Evolutionary conservation across 306 rosid species (phyloP).

Genomic region (Calophaca sinica): DNA sequence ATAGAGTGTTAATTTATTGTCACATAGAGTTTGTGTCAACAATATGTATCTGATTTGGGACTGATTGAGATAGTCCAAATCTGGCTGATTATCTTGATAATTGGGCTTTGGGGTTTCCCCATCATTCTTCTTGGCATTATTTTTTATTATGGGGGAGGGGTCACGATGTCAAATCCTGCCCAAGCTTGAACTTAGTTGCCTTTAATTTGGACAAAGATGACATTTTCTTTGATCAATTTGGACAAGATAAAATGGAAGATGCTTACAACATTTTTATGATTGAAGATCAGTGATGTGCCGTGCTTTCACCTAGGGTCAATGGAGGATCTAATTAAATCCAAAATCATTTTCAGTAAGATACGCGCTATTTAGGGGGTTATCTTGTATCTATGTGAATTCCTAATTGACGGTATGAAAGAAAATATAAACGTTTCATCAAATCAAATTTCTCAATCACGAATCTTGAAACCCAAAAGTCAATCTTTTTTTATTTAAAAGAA

Average conservation of each 20-base stretch:
- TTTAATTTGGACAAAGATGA: not conserved
- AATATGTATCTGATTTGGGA: conserved; percentile 6
- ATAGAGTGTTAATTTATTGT: no score
- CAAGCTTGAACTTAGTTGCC: not conserved
- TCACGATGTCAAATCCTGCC: conserved; percentile 39
- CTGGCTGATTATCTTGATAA: conserved; percentile 20
- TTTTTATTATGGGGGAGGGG: conserved; percentile 49
- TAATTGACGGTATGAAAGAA: not conserved
- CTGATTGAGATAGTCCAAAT: conserved; percentile 42
- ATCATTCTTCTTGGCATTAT: conserved; percentile 39
- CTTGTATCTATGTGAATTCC: not conserved
- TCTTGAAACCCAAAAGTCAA: not conserved
- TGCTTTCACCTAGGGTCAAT: conserved; percentile 5
- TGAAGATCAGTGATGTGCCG: not conserved
- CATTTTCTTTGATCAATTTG: no score
- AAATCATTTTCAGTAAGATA: conserved; percentile 42
- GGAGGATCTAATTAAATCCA: conserved; percentile 30
- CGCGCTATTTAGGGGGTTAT: not conserved
- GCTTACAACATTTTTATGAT: conserved; percentile 11
- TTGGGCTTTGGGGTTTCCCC: conserved; percentile 6
- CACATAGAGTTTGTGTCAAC: no score
- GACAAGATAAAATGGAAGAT: not conserved
- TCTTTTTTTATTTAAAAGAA: no score
- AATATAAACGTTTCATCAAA: not conserved
- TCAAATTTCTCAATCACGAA: conserved; percentile 11